Percentiles rank a stretch among this genome's conserved stretches.
phyloP scores from a whole-genome alignment of 176 grass and related monocot species.

The Ananas comosus region DNA sequence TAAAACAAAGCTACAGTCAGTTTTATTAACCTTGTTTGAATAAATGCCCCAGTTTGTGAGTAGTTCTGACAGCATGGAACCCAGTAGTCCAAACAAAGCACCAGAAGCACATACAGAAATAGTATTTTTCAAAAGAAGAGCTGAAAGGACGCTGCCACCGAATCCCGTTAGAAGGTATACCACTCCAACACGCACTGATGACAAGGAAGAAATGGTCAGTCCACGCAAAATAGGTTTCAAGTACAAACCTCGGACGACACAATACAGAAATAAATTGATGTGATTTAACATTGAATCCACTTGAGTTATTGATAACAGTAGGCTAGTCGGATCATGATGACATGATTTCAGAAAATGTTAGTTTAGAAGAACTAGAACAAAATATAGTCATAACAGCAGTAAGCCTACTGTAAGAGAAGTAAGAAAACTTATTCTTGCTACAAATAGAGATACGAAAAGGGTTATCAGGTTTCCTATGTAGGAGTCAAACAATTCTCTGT shows the following conservation, averaged over 20 bases:
- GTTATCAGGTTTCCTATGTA: not conserved
- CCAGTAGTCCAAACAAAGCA: conserved; percentile 88
- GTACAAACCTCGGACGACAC: not conserved
- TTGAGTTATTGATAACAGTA: no score
- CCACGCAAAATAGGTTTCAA: not conserved
- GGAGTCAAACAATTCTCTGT: not conserved
- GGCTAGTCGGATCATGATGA: not conserved
- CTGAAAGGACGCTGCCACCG: conserved; percentile 71
- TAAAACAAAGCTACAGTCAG: not conserved
- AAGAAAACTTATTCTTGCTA: no score
- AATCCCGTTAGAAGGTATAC: conserved; percentile 82
- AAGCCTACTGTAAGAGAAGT: no score
- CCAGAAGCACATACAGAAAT: conserved; percentile 84
- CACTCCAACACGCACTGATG: conserved; percentile 68
- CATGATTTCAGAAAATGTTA: no score
- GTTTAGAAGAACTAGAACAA: not conserved
- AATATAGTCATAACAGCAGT: not conserved
- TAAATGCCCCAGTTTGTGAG: conserved; percentile 97
- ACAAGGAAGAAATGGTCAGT: conserved; percentile 14
- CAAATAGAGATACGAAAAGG: no score
- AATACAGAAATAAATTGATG: not conserved
- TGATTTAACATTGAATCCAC: no score
- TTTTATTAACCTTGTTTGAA: conserved; percentile 61
- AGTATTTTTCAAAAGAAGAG: conserved; percentile 59
- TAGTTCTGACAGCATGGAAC: conserved; percentile 98